phyloP scores from a whole-genome alignment of 305 asterid genomes.

The Rubia balearica region DNA sequence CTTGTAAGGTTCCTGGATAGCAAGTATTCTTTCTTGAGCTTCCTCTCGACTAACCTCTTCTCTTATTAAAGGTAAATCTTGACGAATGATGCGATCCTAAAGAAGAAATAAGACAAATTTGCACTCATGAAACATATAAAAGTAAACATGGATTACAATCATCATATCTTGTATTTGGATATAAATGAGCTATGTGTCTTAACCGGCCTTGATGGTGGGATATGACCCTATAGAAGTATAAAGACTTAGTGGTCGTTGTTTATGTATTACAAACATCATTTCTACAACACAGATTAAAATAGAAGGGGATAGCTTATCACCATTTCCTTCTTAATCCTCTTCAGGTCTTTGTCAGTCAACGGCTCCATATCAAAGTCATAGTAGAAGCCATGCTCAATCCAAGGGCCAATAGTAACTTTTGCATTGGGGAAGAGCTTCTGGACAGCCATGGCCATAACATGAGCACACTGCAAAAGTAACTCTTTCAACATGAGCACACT shows the following conservation, averaged over 20 bases:
- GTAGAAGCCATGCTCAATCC: constrained; percentile 92
- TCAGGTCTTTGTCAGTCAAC: constrained; percentile 78
- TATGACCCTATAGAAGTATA: not conserved
- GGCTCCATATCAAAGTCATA: constrained; percentile 96
- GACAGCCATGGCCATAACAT: constrained; percentile 99
- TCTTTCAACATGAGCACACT: not conserved
- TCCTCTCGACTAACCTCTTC: constrained; percentile 88
- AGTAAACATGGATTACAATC: constrained; percentile 5
- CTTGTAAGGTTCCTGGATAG: constrained; percentile 86
- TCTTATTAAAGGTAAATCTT: constrained; percentile 69
- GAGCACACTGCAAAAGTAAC: constrained; percentile 73
- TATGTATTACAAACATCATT: not conserved
- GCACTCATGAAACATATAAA: constrained; percentile 21
- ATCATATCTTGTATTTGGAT: not conserved
- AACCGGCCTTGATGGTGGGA: not conserved
- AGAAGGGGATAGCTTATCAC: constrained; percentile 31
- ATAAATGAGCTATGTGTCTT: too few relatives aligned
- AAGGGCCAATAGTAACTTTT: constrained; percentile 92
- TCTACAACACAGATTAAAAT: constrained; percentile 2
- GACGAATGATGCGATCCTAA: constrained; percentile 84
- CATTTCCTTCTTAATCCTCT: constrained; percentile 93
- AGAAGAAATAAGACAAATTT: constrained; percentile 36
- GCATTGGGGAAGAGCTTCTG: constrained; percentile 85
- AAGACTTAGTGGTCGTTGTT: not conserved
- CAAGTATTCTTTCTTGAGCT: constrained; percentile 66